Conservation (phyloP, 768 basidiomycete species). For the Psilocybe tampanensis region DNA sequence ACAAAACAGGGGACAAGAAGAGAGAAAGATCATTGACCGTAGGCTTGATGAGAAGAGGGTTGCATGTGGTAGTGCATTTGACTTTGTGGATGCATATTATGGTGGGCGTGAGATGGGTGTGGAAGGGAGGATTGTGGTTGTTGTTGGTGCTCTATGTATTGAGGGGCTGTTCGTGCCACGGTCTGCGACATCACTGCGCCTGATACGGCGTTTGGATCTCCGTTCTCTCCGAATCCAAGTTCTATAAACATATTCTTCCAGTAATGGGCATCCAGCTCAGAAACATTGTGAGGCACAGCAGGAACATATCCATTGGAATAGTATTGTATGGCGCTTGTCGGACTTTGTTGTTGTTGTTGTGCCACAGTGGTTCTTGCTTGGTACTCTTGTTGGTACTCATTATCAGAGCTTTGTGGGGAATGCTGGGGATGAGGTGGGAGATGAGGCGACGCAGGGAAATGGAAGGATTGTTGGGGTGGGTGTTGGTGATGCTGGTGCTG, state of each 20-base stretch:
- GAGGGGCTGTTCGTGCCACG: conserved; percentile 22
- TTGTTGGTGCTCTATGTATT: conserved; percentile 28
- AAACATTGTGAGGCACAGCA: conserved; percentile 42
- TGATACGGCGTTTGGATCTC: conserved; percentile 30
- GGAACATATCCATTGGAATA: conserved; percentile 38
- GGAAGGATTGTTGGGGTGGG: conserved; percentile 28
- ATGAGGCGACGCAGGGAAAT: conserved; percentile 44
- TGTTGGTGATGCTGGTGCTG: neutral
- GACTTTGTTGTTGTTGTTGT: too few species aligned
- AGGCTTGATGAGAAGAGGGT: conserved; percentile 25
- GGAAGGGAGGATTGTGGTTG: conserved; percentile 7
- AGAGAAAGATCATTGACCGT: conserved; percentile 28
- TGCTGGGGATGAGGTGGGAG: conserved; percentile 31
- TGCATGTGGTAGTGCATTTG: conserved; percentile 26
- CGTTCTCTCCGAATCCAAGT: conserved; percentile 63
- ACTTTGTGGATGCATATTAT: conserved; percentile 19
- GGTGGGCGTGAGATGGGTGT: conserved; percentile 24
- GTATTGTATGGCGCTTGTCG: neutral
- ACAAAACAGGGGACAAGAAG: neutral
- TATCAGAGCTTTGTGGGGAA: conserved; percentile 18
- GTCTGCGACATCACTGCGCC: conserved; percentile 18
- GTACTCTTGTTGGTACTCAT: conserved; percentile 22
- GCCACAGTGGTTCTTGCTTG: conserved; percentile 13
- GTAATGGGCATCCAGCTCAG: conserved; percentile 69
- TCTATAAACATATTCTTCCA: conserved; percentile 78